phyloP scores from a whole-genome alignment of 345 rosid species.

The Triadica sebifera region DNA sequence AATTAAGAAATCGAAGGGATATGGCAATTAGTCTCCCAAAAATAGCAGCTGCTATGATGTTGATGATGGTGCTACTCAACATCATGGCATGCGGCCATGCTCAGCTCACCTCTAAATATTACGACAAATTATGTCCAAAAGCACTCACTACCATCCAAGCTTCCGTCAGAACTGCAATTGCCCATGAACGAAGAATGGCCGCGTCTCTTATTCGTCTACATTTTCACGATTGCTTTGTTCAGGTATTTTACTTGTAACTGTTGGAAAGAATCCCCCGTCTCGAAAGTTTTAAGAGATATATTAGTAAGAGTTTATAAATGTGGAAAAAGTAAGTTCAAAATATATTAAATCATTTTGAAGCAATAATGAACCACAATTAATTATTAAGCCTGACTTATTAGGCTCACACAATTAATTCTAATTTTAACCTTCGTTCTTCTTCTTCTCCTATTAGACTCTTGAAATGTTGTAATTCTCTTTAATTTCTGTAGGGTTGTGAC shows the following conservation, averaged over 20 bases:
- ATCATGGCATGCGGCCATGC: constrained; percentile 1
- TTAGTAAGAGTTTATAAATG: too few species aligned
- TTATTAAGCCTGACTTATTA: too few species aligned
- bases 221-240: constrained; percentile 23
- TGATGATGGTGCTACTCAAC: background rate
- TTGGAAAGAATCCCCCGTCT: too few species aligned
- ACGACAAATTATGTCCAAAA: constrained; percentile 13
- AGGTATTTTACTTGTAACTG: background rate
- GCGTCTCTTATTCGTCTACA: constrained; percentile 22
- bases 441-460: too few species aligned
- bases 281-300: too few species aligned
- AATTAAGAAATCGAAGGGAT: too few species aligned
- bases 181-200: constrained; percentile 19
- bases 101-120: constrained; percentile 2
- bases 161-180: constrained; percentile 1
- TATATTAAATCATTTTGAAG: too few species aligned
- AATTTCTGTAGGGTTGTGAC: constrained; percentile 2
- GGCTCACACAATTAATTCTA: too few species aligned
- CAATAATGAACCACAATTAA: too few species aligned
- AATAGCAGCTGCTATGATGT: background rate
- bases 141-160: constrained; percentile 5
- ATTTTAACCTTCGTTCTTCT: too few species aligned
- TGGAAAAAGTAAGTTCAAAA: too few species aligned
- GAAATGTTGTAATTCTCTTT: too few species aligned
- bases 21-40: background rate